Evolutionary conservation across 2,329 filamentous ascomycete genomes (phyloP), one percentile per base, ranked within the genome.

Genomic region (Cladorrhinum sp.): DNA sequence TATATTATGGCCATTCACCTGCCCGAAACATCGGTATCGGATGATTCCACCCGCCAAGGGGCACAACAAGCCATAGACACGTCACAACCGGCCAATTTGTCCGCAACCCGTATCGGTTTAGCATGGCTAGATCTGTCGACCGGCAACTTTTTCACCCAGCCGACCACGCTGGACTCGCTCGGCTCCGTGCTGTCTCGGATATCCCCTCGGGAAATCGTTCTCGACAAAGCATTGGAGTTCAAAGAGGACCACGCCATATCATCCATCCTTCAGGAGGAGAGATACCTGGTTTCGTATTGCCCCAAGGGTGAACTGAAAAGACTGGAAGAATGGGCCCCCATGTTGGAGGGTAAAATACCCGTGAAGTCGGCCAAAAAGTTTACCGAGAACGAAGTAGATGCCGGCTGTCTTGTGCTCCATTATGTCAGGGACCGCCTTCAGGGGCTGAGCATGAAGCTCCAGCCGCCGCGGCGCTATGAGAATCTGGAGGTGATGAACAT

Each of bases 91-190:
- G 50, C 65, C 21, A 53, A 59, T 51, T 58, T 67, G 60, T 62
- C 68, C 46, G 60, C 70, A 14, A 65, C 81, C 57, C 75, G 76
- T 51, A 78, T 96, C 60, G 95, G 95, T 2, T 78, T 99, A 55
- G 91, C 95, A 46, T 99, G 95, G 95, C 79, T 98, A 52, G 95
- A 99, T 74, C 77, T 98, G 24, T 97, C 95, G 8, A 99, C 95
- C 2, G 95, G 95, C 14, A 90, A 94, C 69, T 99, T 99, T 75
- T 92, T 87, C 70, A 96, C 92, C 0, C 92, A 98, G 71, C 80
- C 79, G 18, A 88, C 90, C 0, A 87, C 87, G 20, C 75, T 93
- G 7, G 79, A 84, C 55, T 86, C 87, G 58, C 77, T 99, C 3
- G 82, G 90, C n/a, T 92, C 93, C 9, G 86, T 90, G 20, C 79